phyloP scores from a whole-genome alignment of 1,139 yeast genomes.

The Martiniozyma asiatica region DNA sequence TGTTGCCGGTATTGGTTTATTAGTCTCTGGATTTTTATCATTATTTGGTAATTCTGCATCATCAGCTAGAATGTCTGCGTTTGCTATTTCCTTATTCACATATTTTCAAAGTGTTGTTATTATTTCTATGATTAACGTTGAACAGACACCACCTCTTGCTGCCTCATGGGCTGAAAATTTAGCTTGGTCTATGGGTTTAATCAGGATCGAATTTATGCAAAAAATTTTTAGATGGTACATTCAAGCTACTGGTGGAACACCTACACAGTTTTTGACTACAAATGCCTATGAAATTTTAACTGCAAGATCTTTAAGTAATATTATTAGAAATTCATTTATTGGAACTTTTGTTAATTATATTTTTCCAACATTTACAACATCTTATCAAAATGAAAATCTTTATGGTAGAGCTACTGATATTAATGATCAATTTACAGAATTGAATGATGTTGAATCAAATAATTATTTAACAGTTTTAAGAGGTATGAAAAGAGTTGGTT shows the following conservation, averaged over 20 bases:
- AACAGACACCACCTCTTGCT: conserved; percentile 72
- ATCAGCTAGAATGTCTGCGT: conserved; percentile 67
- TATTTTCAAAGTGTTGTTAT: conserved; percentile 72
- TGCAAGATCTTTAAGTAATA: conserved; percentile 47
- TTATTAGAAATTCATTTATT: conserved; percentile 15
- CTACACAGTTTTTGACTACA: conserved; percentile 46
- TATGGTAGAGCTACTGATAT: too few species aligned
- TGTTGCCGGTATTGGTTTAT: conserved; percentile 64
- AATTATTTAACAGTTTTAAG: conserved; percentile 44
- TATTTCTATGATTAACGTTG: conserved; percentile 61
- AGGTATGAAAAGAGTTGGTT: conserved; percentile 69
- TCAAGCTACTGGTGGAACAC: conserved; percentile 75
- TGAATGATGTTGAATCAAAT: conserved; percentile 19
- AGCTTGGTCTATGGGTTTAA: conserved; percentile 92
- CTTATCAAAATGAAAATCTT: neutral
- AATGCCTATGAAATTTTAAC: conserved; percentile 48
- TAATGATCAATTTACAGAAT: conserved; percentile 7
- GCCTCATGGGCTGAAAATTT: conserved; percentile 98
- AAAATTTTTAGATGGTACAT: conserved; percentile 85
- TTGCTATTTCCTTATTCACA: conserved; percentile 58
- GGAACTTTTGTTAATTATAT: conserved; percentile 12
- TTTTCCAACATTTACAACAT: conserved; percentile 2
- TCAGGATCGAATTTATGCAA: conserved; percentile 73
- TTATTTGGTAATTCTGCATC: conserved; percentile 71
- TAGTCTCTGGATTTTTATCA: conserved; percentile 55